Conservation (phyloP, 257 asterid species). For the Ophiorrhiza pumila region DNA sequence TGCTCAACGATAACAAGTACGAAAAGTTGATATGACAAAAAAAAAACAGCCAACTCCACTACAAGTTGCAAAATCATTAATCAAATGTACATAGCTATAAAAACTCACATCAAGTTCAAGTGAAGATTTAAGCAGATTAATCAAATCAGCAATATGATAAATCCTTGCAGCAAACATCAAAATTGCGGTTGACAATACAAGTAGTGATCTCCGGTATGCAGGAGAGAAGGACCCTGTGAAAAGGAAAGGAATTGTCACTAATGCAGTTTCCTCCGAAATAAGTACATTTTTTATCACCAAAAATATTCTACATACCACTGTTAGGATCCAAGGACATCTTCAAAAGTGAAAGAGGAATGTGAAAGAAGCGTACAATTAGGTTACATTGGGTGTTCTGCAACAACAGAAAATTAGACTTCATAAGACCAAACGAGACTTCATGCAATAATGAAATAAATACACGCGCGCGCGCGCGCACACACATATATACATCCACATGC, state of each 20-base stretch:
- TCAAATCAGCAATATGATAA: constrained; percentile 55
- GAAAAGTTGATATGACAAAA: not conserved
- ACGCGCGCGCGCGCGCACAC: not conserved
- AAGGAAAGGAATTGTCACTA: constrained; percentile 17
- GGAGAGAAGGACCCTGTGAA: constrained; percentile 65
- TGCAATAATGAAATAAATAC: not conserved
- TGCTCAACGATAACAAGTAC: not conserved
- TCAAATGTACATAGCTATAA: not conserved
- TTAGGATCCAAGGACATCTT: constrained; percentile 62
- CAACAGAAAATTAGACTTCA: constrained; percentile 19
- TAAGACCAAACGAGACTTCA: not conserved
- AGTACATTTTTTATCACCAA: constrained; percentile 1
- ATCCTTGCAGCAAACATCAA: constrained; percentile 73
- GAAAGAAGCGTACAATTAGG: constrained; percentile 65
- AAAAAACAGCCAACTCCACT: not conserved
- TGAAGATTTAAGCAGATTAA: constrained; percentile 46
- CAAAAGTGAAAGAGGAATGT: constrained; percentile 73
- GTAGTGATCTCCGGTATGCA: constrained; percentile 64
- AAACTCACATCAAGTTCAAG: constrained; percentile 63
- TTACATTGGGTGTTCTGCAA: constrained; percentile 59
- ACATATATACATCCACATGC: not conserved
- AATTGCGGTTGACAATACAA: constrained; percentile 75
- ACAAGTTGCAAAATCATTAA: not conserved
- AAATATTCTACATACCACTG: constrained; percentile 38
- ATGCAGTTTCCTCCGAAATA: not conserved